Evolutionary conservation across 2,329 filamentous ascomycete species (phyloP).

Genomic region (Cercospora nicotianae): DNA sequence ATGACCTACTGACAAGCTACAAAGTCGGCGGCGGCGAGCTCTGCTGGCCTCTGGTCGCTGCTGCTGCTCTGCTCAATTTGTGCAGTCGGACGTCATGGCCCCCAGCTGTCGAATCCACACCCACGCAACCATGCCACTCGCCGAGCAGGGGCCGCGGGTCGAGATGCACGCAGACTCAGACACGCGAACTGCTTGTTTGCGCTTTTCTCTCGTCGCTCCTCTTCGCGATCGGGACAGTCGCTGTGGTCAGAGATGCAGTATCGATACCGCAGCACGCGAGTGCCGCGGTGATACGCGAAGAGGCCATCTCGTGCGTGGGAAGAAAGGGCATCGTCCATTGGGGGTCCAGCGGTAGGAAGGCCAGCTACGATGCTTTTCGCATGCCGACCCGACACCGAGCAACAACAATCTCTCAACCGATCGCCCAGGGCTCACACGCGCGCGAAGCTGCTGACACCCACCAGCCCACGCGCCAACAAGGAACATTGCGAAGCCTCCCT

Average conservation of each 20-base stretch:
- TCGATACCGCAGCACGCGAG: background rate
- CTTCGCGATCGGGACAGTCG: background rate
- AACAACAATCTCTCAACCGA: background rate
- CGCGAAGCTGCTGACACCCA: background rate
- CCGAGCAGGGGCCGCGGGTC: background rate
- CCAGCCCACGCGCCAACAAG: background rate
- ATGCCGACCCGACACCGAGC: background rate
- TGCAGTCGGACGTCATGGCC: slow-evolving; percentile 1
- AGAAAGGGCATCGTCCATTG: background rate
- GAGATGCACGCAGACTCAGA: background rate
- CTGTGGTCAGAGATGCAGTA: background rate
- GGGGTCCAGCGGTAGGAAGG: background rate
- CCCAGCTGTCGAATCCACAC: background rate
- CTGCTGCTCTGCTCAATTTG: background rate
- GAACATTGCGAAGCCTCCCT: background rate
- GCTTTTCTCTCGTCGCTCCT: background rate
- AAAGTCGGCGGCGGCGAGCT: background rate
- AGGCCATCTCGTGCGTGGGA: background rate
- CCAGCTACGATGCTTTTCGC: background rate
- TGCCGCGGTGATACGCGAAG: background rate
- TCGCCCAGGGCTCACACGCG: background rate
- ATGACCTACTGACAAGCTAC: background rate
- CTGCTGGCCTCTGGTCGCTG: background rate
- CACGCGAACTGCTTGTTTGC: background rate
- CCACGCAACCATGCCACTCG: background rate